These are phyloP conservation scores for Magnusiomyces ingens DNA, from an alignment of 1,139 yeast genomes.

Conservation along the genomic window DNA sequence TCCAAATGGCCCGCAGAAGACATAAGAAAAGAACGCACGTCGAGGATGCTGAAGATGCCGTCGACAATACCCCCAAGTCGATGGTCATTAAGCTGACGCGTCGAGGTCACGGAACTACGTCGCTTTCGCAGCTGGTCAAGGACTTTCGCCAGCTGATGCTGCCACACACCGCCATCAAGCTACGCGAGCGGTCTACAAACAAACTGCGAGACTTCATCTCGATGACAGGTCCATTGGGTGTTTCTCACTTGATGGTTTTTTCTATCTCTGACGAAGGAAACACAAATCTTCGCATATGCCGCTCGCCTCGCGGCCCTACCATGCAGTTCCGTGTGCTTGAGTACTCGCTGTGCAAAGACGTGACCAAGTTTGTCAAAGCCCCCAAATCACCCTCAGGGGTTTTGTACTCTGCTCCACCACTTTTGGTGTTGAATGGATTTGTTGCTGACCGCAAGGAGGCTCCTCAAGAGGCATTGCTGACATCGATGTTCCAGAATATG, in stretches of 20 bases:
- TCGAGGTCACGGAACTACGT: constrained; percentile 57
- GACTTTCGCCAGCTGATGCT: constrained; percentile 91
- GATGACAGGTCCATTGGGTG: constrained; percentile 97
- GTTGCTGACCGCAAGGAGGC: constrained; percentile 39
- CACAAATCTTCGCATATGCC: constrained; percentile 73
- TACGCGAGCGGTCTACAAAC: constrained; percentile 81
- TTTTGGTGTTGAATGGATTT: constrained; percentile 87
- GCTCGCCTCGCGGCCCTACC: constrained; percentile 93
- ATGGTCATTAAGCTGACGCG: constrained; percentile 91
- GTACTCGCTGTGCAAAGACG: constrained; percentile 80
- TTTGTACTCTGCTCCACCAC: constrained; percentile 68
- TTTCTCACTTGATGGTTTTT: constrained; percentile 78
- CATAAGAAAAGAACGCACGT: constrained; percentile 83
- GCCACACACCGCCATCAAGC: constrained; percentile 90
- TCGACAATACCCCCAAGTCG: constrained; percentile 73
- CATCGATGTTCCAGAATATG: constrained; percentile 91
- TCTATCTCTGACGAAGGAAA: constrained; percentile 76
- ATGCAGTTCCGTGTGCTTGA: constrained; percentile 69
- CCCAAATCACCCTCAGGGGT: constrained; percentile 35
- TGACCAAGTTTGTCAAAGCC: constrained; percentile 59
- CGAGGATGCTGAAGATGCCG: constrained; percentile 56
- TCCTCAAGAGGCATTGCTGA: constrained; percentile 60
- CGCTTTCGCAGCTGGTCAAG: constrained; percentile 73
- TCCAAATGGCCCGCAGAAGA: constrained; percentile 7
- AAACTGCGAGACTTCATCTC: constrained; percentile 84